Percentiles rank a stretch among this genome's conserved stretches.
Conservation (phyloP, 2,329 filamentous ascomycete genomes). For the Phaeoacremonium minimum region DNA sequence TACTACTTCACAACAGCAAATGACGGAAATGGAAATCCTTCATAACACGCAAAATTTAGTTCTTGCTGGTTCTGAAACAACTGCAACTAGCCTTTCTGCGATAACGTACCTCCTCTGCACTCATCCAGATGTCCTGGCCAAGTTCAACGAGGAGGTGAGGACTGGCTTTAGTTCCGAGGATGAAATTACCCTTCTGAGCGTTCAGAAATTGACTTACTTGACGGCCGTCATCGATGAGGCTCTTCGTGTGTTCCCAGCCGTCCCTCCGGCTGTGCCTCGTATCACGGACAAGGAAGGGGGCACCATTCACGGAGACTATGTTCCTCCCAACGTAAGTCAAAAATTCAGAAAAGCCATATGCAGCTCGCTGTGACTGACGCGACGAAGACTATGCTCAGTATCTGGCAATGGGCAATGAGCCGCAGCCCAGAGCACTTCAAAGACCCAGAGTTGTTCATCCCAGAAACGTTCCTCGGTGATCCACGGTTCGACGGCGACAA, state of each 20-base stretch:
- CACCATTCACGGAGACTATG: constrained; percentile 12
- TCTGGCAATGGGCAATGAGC: constrained; percentile 16
- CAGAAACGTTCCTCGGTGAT: constrained; percentile 21
- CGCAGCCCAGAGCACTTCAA: constrained; percentile 22
- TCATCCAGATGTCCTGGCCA: constrained; percentile 18
- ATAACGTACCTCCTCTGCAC: constrained; percentile 11
- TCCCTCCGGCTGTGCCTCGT: constrained; percentile 10
- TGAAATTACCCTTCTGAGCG: constrained; percentile 24
- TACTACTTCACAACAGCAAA: too few relatives aligned
- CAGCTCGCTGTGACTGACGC: too few relatives aligned
- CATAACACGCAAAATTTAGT: too few relatives aligned
- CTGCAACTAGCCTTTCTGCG: constrained; percentile 9
- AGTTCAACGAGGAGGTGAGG: constrained; percentile 27
- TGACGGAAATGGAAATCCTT: too few relatives aligned
- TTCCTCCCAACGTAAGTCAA: constrained; percentile 14
- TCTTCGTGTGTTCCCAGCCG: constrained; percentile 21
- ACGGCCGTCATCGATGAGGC: constrained; percentile 29
- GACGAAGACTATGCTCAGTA: too few relatives aligned
- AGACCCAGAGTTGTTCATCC: constrained; percentile 17
- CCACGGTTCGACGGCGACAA: constrained; percentile 5
- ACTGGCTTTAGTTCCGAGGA: constrained; percentile 20
- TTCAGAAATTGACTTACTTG: constrained; percentile 24
- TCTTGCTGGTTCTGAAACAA: constrained; percentile 10
- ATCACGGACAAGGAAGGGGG: constrained; percentile 17
- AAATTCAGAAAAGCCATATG: constrained; percentile 32